Conservation (phyloP, 371 early-diverging fungal species). For the Syncephalastrum sp. region DNA sequence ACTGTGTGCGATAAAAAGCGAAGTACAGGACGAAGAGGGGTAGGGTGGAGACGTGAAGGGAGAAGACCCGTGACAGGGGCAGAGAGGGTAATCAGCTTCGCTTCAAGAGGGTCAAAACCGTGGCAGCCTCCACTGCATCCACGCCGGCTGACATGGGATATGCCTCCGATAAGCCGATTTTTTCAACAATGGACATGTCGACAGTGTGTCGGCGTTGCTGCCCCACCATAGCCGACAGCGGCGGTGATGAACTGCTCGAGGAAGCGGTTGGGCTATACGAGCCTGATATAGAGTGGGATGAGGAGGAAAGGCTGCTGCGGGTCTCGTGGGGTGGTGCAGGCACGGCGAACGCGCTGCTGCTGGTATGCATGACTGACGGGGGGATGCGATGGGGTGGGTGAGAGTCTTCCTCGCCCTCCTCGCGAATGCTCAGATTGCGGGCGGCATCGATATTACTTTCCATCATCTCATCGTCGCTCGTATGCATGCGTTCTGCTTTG, state of each 20-base stretch:
- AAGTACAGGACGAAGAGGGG: constrained; percentile 8
- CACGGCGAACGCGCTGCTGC: constrained; percentile 7
- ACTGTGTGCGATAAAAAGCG: constrained; percentile 1
- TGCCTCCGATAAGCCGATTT: constrained; percentile 9
- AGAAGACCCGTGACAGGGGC: constrained; percentile 11
- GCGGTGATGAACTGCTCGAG: constrained; percentile 9
- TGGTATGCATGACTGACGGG: neutral
- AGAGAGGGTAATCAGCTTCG: constrained; percentile 20
- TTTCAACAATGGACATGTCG: constrained; percentile 13
- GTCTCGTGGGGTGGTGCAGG: constrained; percentile 6
- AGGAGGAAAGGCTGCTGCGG: neutral
- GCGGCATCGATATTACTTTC: constrained; percentile 12
- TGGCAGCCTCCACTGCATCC: constrained; percentile 43
- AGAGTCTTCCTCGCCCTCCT: constrained; percentile 1
- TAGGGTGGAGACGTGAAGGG: neutral
- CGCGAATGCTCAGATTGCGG: constrained; percentile 9
- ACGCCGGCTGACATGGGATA: constrained; percentile 22
- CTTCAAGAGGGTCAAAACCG: constrained; percentile 38
- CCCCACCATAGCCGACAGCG: constrained; percentile 4
- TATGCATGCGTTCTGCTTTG: neutral
- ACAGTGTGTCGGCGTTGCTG: constrained; percentile 12
- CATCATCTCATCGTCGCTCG: constrained; percentile 13
- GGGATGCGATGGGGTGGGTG: neutral
- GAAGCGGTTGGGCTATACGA: constrained; percentile 9
- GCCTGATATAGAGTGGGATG: constrained; percentile 10